Evolutionary conservation across 1,284 basidiomycete genomes (phyloP).

Genomic region (Cryptococcus maquisensis): DNA sequence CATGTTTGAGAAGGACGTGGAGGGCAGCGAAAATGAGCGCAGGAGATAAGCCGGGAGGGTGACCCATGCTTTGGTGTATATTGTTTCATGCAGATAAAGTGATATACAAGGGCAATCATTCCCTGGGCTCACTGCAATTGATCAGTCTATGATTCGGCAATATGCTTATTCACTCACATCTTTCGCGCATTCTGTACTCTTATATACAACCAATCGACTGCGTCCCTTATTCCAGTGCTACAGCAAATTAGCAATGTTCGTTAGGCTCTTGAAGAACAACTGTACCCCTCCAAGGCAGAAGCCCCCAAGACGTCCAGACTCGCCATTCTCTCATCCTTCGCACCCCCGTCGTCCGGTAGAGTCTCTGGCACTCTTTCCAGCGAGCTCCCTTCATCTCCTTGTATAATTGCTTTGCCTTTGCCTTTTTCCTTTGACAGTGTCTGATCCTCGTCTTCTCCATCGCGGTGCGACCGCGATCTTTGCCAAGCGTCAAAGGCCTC

Average conservation of each 20-base stretch:
- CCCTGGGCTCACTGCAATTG: neutral
- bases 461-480: conserved; percentile 20
- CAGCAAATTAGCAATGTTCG: neutral
- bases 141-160: neutral
- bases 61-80: no score
- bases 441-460: conserved; percentile 6
- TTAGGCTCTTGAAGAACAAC: conserved; percentile 10
- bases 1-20: no score
- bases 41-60: no score
- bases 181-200: conserved; percentile 80
- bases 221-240: conserved; percentile 82
- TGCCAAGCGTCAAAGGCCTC: conserved; percentile 83
- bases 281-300: conserved; percentile 81
- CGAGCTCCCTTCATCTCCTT: neutral
- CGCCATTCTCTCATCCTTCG: conserved; percentile 57
- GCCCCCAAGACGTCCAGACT: conserved; percentile 88
- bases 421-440: conserved; percentile 7
- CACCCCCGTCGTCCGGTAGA: conserved; percentile 51
- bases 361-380: neutral
- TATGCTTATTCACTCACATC: conserved; percentile 45
- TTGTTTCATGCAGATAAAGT: no score
- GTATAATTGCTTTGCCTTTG: conserved; percentile 12
- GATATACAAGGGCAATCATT: neutral
- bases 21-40: no score
- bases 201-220: conserved; percentile 89